Conservation (phyloP, 176 grass and related monocot species). For the Leersia perrieri region DNA sequence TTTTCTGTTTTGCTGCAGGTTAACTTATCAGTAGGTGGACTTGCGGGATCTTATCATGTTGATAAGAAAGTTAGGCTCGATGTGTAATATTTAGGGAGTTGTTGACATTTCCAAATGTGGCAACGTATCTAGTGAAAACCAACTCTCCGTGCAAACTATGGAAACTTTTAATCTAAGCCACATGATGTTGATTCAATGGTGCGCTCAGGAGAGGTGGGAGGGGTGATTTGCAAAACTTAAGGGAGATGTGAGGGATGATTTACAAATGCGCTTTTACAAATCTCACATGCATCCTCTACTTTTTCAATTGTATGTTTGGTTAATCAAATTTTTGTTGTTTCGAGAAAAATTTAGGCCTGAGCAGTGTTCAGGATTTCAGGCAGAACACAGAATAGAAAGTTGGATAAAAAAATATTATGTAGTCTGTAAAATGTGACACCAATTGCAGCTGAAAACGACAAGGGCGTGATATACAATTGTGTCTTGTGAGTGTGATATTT, state of each 20-base stretch:
- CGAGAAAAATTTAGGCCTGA: background rate
- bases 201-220: too few species aligned
- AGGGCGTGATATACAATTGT: too few species aligned
- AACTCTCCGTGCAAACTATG: too few species aligned
- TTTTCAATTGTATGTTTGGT: background rate
- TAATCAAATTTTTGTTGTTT: background rate
- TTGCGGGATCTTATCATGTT: background rate
- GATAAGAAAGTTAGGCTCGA: background rate
- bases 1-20: conserved; percentile 25
- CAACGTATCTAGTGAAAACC: too few species aligned
- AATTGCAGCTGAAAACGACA: background rate
- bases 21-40: background rate
- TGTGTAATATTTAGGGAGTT: conserved; percentile 26
- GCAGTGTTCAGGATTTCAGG: background rate
- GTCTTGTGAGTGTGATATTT: background rate
- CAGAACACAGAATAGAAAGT: background rate
- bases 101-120: background rate
- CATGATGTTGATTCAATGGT: too few species aligned
- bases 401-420: background rate
- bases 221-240: too few species aligned
- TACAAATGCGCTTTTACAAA: too few species aligned
- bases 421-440: background rate
- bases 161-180: too few species aligned
- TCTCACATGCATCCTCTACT: background rate
- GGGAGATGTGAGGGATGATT: too few species aligned